These are phyloP conservation scores for Podaxis pistillaris DNA, from an alignment of 768 basidiomycete genomes.

Conservation along the genomic window DNA sequence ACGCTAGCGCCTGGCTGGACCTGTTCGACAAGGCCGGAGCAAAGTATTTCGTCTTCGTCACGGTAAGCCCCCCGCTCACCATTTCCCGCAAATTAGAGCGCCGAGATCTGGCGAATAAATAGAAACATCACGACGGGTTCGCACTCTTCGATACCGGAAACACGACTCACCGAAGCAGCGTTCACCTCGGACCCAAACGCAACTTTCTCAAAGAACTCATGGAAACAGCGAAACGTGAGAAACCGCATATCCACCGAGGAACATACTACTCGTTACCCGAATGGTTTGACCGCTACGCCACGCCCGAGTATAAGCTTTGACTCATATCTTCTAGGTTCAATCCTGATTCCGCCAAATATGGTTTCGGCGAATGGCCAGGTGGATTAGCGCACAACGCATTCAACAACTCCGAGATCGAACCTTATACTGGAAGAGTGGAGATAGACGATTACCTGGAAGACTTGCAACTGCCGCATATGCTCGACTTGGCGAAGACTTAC, in stretches of 20 bases:
- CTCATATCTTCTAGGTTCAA: conserved; percentile 40
- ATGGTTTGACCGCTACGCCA: conserved; percentile 31
- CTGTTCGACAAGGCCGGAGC: conserved; percentile 56
- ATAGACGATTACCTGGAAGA: conserved; percentile 53
- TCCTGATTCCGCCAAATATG: conserved; percentile 51
- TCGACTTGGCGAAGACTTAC: conserved; percentile 43
- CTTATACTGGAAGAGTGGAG: conserved; percentile 50
- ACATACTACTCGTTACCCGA: conserved; percentile 60
- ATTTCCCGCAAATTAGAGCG: not conserved
- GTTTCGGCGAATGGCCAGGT: conserved; percentile 52
- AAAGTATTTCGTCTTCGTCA: conserved; percentile 59
- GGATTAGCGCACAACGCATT: conserved; percentile 52
- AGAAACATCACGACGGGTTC: conserved; percentile 68
- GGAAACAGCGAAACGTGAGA: conserved; percentile 45
- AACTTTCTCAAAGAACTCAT: conserved; percentile 53
- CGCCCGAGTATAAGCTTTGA: not conserved
- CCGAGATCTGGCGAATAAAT: not conserved
- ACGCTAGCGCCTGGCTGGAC: conserved; percentile 54
- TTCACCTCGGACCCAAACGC: conserved; percentile 47
- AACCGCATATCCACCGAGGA: conserved; percentile 51
- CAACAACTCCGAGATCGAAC: conserved; percentile 44
- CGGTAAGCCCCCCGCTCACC: conserved; percentile 29
- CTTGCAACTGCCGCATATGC: conserved; percentile 50
- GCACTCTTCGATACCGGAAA: conserved; percentile 54
- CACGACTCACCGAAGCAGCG: conserved; percentile 49